Conservation (phyloP, 306 rosid species). For the Geum urbanum region DNA sequence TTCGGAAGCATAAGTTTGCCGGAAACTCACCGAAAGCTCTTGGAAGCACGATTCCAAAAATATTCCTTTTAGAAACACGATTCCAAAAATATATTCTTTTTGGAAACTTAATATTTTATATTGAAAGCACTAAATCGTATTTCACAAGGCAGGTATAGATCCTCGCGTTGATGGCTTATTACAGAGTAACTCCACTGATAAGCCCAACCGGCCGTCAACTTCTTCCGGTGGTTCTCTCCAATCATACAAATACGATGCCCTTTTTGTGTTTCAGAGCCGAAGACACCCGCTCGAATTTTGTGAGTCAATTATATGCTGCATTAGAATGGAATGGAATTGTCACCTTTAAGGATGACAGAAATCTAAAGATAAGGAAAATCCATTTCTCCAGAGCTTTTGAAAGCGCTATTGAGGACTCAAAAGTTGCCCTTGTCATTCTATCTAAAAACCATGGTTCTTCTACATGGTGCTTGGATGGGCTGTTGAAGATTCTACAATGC, state of each 20-base stretch:
- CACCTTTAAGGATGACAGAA: background rate
- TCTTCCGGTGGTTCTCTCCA: too few species aligned
- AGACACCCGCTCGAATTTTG: background rate
- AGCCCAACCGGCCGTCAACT: too few species aligned
- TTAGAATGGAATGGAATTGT: background rate
- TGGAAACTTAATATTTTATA: too few species aligned
- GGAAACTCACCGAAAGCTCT: too few species aligned
- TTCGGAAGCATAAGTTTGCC: too few species aligned
- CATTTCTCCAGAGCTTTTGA: background rate
- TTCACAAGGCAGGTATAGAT: background rate
- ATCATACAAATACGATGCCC: background rate
- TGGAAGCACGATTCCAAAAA: too few species aligned
- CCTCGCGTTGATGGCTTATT: too few species aligned
- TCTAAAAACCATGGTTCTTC: background rate
- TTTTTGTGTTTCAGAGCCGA: background rate
- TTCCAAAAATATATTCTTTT: too few species aligned
- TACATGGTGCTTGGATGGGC: background rate
- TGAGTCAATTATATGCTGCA: background rate
- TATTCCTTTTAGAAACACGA: too few species aligned
- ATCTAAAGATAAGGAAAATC: too few species aligned
- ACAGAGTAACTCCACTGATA: too few species aligned
- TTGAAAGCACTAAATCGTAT: too few species aligned
- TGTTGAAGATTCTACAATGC: constrained; percentile 1
- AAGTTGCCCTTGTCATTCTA: background rate
- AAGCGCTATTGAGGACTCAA: background rate